These are phyloP conservation scores for Monilinia polystroma DNA, from an alignment of 2,329 filamentous ascomycete genomes.

Conservation along the genomic window DNA sequence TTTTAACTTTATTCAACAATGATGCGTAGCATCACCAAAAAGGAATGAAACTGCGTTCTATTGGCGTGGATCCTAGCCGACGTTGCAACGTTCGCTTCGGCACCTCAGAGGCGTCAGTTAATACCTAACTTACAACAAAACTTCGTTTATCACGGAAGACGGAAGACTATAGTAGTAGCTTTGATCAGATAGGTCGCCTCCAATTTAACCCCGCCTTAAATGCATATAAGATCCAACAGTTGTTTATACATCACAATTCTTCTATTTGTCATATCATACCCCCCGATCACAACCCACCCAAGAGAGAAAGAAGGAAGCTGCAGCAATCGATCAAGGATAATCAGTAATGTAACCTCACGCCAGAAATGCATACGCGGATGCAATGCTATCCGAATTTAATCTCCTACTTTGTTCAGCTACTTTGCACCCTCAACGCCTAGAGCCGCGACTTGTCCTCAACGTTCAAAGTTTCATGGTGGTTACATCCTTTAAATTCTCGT, in stretches of 20 bases:
- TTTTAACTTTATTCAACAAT: neutral
- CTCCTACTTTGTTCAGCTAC: neutral
- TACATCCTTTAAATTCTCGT: slow-evolving; percentile 3
- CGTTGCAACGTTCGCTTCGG: slow-evolving; percentile 13
- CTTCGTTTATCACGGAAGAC: neutral
- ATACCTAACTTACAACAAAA: slow-evolving; percentile 1
- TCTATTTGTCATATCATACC: neutral
- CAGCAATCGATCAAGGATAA: neutral
- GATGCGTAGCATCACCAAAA: neutral
- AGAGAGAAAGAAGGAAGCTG: neutral
- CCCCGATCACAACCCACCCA: neutral
- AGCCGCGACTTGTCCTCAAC: slow-evolving; percentile 12
- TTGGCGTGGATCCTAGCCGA: neutral
- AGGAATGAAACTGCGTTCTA: neutral
- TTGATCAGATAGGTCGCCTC: neutral
- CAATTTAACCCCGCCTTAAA: neutral
- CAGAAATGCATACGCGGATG: slow-evolving; percentile 1
- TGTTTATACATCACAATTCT: neutral
- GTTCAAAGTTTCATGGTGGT: slow-evolving; percentile 1
- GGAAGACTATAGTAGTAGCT: neutral
- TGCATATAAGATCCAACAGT: neutral
- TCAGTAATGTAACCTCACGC: slow-evolving; percentile 9
- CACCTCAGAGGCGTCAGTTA: slow-evolving; percentile 7
- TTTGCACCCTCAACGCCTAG: neutral
- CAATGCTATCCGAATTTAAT: neutral